Conservation (phyloP, 2,329 filamentous ascomycete genomes). For the Ophiostoma sp. region DNA sequence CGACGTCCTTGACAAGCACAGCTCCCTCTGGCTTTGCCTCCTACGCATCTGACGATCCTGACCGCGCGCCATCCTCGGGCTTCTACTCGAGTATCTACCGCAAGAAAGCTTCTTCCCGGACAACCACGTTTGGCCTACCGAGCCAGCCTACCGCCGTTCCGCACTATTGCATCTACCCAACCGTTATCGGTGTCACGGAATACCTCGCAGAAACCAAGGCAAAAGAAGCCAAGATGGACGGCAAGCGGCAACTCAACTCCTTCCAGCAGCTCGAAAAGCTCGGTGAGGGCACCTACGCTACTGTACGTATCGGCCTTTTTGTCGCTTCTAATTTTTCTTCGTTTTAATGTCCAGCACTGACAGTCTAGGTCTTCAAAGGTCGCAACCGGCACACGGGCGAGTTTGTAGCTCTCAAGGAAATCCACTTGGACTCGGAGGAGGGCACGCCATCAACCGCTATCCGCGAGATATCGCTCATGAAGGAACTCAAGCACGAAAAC, state of each 20-base stretch:
- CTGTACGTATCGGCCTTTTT: slow-evolving; percentile 54
- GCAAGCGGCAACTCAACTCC: slow-evolving; percentile 85
- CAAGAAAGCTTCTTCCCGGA: neutral
- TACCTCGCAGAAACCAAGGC: slow-evolving; percentile 22
- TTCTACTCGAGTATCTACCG: slow-evolving; percentile 6
- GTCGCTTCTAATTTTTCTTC: neutral
- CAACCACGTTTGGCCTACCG: slow-evolving; percentile 28
- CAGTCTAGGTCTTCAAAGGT: slow-evolving; percentile 85
- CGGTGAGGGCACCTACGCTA: slow-evolving; percentile 97
- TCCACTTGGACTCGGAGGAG: slow-evolving; percentile 97
- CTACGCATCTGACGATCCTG: neutral
- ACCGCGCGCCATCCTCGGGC: neutral
- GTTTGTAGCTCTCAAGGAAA: slow-evolving; percentile 94
- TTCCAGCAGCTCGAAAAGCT: slow-evolving; percentile 99
- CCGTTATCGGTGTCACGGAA: slow-evolving; percentile 20
- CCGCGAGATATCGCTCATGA: slow-evolving; percentile 98
- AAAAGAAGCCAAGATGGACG: slow-evolving; percentile 62
- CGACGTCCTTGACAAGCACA: neutral
- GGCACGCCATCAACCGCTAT: slow-evolving; percentile 96
- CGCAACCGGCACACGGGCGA: slow-evolving; percentile 95
- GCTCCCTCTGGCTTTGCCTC: slow-evolving; percentile 1
- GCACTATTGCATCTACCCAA: slow-evolving; percentile 31
- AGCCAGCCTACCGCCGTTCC: slow-evolving; percentile 33
- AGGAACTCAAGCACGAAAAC: slow-evolving; percentile 98
- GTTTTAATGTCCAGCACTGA: neutral